Base-by-base conservation (phyloP, 1,139 yeast genomes). In the Candida glucosophila region DNA sequence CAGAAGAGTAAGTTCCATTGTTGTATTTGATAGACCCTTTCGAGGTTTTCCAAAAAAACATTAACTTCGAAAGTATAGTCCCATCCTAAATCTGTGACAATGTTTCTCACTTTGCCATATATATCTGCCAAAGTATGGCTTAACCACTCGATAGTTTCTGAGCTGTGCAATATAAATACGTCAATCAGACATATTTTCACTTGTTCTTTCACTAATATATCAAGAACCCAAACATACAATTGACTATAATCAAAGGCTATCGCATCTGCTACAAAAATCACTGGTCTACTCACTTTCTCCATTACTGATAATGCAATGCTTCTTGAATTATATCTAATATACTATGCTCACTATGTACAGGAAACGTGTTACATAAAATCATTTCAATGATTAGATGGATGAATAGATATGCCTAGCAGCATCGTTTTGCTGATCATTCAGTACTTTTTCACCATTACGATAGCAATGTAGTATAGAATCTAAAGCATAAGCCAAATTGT, bases 11-110 rank as follows among this genome's bases (percentile, higher is more conserved):
- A n/a, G n/a, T n/a, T n/a, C n/a, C n/a, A n/a, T n/a, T 8, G n/a
- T n/a, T n/a, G n/a, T n/a, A n/a, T n/a, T n/a, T n/a, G n/a, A n/a
- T n/a, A n/a, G n/a, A n/a, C n/a, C n/a, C n/a, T 19, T 7, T 19
- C 12, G 7, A 10, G 7, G 12, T 11, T 19, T 13, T 7, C 21
- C 7, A 19, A 8, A 11, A 10, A n/a, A 0, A 62, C 44, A 30
- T 57, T 50, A 22, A 59, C 55, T n/a, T 42, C 45, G 28, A 60
- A 53, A 2, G 34, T 37, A 34, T 52, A 47, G 27, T 43, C 49
- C 29, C 41, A 41, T 3, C 55, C 56, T 6, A 29, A 28, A 3
- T 27, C 23, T 3, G 37, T 28, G 12, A 53, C 46, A 3, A 39
- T 17, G 3, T 35, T 23, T 30, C 70, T 39, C 5, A 48, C 30